Percentiles rank a stretch among this genome's conserved stretches.
Conservation (phyloP, 768 basidiomycete genomes). For the Lactarius tabidus region DNA sequence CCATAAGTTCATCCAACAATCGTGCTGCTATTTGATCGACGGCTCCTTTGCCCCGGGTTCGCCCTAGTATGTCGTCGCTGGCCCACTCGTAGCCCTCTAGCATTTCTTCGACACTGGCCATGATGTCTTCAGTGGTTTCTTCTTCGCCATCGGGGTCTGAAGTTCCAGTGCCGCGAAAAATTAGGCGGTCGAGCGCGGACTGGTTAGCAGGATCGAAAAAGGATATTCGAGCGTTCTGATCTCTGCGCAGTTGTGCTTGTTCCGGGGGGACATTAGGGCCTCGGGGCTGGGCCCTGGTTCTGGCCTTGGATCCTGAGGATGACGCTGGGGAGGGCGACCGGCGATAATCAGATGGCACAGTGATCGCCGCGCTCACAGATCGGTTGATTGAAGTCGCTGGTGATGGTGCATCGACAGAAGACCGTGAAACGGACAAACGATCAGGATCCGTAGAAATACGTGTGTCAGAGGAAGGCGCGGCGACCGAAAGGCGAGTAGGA, state of each 20-base stretch:
- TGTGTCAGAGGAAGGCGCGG: conserved; percentile 13
- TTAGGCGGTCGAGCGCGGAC: conserved; percentile 63
- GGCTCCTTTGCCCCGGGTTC: conserved; percentile 62
- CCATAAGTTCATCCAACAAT: conserved; percentile 83
- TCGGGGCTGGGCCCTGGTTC: not conserved
- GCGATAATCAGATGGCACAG: not conserved
- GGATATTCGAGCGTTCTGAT: conserved; percentile 69
- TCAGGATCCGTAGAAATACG: conserved; percentile 9
- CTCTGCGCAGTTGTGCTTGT: conserved; percentile 44
- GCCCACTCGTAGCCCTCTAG: conserved; percentile 98
- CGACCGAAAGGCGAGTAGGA: conserved; percentile 22
- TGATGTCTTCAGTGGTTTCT: conserved; percentile 73
- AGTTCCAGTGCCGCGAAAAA: conserved; percentile 39
- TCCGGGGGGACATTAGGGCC: conserved; percentile 27
- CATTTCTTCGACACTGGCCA: conserved; percentile 97
- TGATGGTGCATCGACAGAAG: conserved; percentile 23
- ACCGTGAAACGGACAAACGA: conserved; percentile 11
- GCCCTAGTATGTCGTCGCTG: conserved; percentile 66
- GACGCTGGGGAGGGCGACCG: conserved; percentile 21
- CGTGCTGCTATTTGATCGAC: conserved; percentile 92
- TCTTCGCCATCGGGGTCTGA: conserved; percentile 43
- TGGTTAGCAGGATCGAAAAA: conserved; percentile 82
- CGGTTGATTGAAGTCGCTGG: conserved; percentile 14
- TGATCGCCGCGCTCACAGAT: not conserved
- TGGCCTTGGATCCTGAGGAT: conserved; percentile 6